Evolutionary conservation across 371 early-diverging fungal genomes (phyloP).

Genomic region (Umbelopsis sp.): DNA sequence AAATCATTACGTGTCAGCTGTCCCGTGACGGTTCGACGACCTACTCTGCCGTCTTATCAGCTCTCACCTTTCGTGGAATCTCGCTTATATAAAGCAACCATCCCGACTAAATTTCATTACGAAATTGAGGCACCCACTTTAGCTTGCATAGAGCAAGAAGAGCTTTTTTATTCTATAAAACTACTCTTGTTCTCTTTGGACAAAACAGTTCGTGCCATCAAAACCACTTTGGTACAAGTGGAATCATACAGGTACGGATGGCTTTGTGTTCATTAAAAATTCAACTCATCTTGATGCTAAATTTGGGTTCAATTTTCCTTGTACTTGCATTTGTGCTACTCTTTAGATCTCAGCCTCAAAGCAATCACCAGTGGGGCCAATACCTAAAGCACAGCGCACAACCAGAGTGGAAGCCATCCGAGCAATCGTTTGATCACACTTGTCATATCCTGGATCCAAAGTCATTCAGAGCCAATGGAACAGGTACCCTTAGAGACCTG

Average conservation of each 20-base stretch:
- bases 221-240: constrained; percentile 40
- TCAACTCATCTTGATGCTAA: neutral
- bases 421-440: neutral
- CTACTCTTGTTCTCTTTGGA: constrained; percentile 40
- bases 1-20: constrained; percentile 41
- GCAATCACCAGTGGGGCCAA: neutral
- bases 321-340: constrained; percentile 4
- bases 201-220: constrained; percentile 34
- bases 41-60: constrained; percentile 40
- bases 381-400: neutral
- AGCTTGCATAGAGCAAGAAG: constrained; percentile 38
- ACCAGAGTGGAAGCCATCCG: constrained; percentile 2
- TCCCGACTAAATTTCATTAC: constrained; percentile 48
- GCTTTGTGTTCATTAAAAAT: constrained; percentile 6
- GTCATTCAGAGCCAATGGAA: neutral
- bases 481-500: neutral
- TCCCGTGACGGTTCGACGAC: constrained; percentile 40
- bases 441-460: neutral
- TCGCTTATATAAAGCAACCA: constrained; percentile 35
- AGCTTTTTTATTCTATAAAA: constrained; percentile 38
- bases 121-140: constrained; percentile 46
- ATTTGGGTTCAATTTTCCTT: constrained; percentile 2
- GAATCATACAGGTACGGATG: constrained; percentile 40
- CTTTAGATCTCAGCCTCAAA: constrained; percentile 14
- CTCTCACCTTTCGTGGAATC: constrained; percentile 39